Evolutionary conservation across 257 asterid species (phyloP).

Genomic region (Solanum sitiens): DNA sequence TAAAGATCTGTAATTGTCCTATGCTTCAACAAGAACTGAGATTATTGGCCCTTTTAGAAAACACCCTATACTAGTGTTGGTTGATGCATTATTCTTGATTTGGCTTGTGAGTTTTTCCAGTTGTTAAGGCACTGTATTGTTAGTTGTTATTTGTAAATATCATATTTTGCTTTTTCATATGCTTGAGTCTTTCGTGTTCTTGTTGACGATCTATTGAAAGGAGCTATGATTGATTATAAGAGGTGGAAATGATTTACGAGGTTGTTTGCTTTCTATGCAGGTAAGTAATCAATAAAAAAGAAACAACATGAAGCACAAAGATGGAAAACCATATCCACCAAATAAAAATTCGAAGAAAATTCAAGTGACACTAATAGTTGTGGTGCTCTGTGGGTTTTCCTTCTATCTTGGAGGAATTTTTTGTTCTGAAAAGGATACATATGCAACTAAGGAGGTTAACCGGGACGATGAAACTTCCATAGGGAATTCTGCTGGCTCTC

Average conservation of each 20-base stretch:
- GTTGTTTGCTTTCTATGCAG: constrained; percentile 20
- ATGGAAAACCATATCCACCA: constrained; percentile 59
- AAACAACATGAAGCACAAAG: constrained; percentile 69
- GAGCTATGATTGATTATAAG: not conserved
- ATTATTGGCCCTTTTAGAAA: not conserved
- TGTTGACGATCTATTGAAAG: not conserved
- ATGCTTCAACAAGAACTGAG: constrained; percentile 6
- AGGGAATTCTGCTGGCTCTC: constrained; percentile 24
- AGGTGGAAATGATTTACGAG: not conserved
- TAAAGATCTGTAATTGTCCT: constrained; percentile 28
- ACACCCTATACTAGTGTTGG: not conserved
- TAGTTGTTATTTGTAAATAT: not conserved
- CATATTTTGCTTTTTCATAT: not conserved
- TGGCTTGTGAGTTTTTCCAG: not conserved
- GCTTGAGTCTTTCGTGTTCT: not conserved
- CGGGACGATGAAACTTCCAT: constrained; percentile 15
- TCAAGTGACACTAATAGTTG: constrained; percentile 50
- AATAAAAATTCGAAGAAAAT: constrained; percentile 50
- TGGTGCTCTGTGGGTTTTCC: constrained; percentile 87
- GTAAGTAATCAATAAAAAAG: constrained; percentile 15
- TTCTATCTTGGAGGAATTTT: constrained; percentile 93
- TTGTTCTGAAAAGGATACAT: constrained; percentile 54
- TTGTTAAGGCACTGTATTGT: not conserved
- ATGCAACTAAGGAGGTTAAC: constrained; percentile 5
- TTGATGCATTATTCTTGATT: not conserved